phyloP scores from a whole-genome alignment of 352 stramenopile species.

The Thalassiosira mediterranea region DNA sequence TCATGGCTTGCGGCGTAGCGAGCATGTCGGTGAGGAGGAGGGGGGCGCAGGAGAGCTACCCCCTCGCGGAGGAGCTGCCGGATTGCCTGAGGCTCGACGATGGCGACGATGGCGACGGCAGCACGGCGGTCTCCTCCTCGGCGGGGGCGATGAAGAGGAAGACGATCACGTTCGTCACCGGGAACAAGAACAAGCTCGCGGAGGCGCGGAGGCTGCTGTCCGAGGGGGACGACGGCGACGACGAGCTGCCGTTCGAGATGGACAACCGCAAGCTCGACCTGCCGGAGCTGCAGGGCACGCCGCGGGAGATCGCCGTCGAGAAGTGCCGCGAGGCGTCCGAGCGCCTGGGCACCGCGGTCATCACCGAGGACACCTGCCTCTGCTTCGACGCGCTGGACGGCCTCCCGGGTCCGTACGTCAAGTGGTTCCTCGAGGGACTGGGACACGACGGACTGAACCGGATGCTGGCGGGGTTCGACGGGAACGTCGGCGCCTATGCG shows the following conservation, averaged over 20 bases:
- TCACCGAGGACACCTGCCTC: constrained; percentile 95
- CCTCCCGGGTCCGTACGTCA: constrained; percentile 96
- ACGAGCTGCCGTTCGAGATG: constrained; percentile 88
- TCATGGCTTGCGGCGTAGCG: constrained; percentile 75
- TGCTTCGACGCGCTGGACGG: constrained; percentile 95
- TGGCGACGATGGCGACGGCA: constrained; percentile 7
- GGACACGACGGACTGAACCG: constrained; percentile 91
- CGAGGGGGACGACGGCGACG: constrained; percentile 23
- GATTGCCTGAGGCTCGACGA: constrained; percentile 61
- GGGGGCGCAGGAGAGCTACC: constrained; percentile 75
- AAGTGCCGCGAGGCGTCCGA: constrained; percentile 92
- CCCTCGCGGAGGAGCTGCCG: constrained; percentile 62
- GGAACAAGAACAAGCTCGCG: constrained; percentile 87
- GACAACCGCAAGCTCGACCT: constrained; percentile 93
- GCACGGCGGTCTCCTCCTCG: too few relatives aligned
- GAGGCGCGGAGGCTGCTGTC: constrained; percentile 76
- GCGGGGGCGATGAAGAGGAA: too few relatives aligned
- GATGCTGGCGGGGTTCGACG: constrained; percentile 91
- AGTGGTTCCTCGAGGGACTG: constrained; percentile 97
- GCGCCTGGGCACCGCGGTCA: constrained; percentile 75
- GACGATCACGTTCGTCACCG: constrained; percentile 86
- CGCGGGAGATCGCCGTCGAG: constrained; percentile 91
- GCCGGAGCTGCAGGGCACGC: constrained; percentile 94
- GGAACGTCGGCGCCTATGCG: constrained; percentile 95
- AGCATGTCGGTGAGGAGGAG: constrained; percentile 77